Percentiles rank a stretch among this genome's conserved stretches.
Evolutionary conservation across 2,329 filamentous ascomycete genomes (phyloP).

Genomic region (Beauveria australis): DNA sequence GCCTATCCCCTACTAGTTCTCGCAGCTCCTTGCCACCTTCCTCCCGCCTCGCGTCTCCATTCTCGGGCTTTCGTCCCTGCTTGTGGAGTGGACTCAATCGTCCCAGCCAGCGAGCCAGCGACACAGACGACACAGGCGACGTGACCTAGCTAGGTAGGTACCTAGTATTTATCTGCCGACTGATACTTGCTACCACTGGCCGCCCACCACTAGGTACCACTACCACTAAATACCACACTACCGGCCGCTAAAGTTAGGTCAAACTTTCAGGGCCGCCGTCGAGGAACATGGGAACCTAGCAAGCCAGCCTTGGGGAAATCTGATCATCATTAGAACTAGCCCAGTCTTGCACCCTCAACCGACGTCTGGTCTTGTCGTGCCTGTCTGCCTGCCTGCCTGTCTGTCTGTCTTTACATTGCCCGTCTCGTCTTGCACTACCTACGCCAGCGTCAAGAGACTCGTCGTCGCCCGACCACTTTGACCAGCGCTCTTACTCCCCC

Average conservation of each 20-base stretch:
- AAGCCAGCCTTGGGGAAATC: background rate
- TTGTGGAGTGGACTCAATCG: background rate
- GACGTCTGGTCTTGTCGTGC: background rate
- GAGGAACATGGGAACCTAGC: background rate
- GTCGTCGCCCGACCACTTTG: background rate
- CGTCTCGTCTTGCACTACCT: background rate
- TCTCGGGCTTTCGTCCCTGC: conserved; percentile 1
- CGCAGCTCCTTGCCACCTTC: background rate
- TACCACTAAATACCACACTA: background rate
- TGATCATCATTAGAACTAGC: background rate
- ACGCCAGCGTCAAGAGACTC: background rate
- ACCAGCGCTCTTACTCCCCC: background rate
- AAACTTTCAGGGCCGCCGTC: conserved; percentile 5
- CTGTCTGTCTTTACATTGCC: background rate
- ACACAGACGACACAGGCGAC: background rate
- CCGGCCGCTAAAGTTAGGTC: background rate
- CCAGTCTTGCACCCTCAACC: background rate
- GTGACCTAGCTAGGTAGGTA: no score
- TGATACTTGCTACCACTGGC: background rate
- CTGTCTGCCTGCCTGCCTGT: background rate
- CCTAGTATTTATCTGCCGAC: no score
- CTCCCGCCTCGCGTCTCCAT: background rate
- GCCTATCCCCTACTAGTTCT: background rate
- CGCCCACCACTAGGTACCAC: background rate
- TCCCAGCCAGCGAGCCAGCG: background rate